Evolutionary conservation across 805 yeast genomes (phyloP).

Genomic region (Metschnikowia bowlesiae): DNA sequence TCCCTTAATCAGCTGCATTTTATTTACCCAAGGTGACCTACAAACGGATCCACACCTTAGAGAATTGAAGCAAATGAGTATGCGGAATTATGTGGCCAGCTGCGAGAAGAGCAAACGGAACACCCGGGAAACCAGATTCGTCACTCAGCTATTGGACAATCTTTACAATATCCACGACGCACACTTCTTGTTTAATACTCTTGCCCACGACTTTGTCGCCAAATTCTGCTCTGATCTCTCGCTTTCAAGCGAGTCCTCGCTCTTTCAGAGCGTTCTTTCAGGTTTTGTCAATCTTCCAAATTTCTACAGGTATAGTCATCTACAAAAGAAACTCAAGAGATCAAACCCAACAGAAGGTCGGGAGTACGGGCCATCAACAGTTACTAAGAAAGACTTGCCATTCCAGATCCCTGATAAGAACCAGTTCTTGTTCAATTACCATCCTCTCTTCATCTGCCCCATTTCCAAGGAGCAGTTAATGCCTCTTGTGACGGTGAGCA

Average conservation of each 20-base stretch:
- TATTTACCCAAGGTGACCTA: slow-evolving; percentile 17
- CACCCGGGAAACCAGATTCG: slow-evolving; percentile 23
- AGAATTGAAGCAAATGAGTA: not conserved
- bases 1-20: slow-evolving; percentile 31
- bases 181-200: slow-evolving; percentile 28
- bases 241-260: slow-evolving; percentile 37
- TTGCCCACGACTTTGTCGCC: slow-evolving; percentile 39
- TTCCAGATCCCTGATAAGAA: slow-evolving; percentile 39
- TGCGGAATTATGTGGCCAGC: slow-evolving; percentile 1
- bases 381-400: slow-evolving; percentile 32
- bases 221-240: slow-evolving; percentile 35
- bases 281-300: slow-evolving; percentile 40
- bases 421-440: slow-evolving; percentile 37
- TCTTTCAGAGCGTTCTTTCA: slow-evolving; percentile 38
- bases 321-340: slow-evolving; percentile 28
- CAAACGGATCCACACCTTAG: slow-evolving; percentile 7
- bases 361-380: slow-evolving; percentile 10
- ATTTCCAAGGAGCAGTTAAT: slow-evolving; percentile 40
- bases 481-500: slow-evolving; percentile 23
- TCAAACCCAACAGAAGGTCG: not conserved
- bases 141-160: slow-evolving; percentile 27
- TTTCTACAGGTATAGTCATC: slow-evolving; percentile 37
- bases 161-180: slow-evolving; percentile 27
- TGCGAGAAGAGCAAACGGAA: slow-evolving; percentile 13
- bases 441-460: slow-evolving; percentile 45